These are phyloP conservation scores for Capniomyces stellatus DNA, from an alignment of 371 early-diverging fungal genomes.

Conservation along the genomic window DNA sequence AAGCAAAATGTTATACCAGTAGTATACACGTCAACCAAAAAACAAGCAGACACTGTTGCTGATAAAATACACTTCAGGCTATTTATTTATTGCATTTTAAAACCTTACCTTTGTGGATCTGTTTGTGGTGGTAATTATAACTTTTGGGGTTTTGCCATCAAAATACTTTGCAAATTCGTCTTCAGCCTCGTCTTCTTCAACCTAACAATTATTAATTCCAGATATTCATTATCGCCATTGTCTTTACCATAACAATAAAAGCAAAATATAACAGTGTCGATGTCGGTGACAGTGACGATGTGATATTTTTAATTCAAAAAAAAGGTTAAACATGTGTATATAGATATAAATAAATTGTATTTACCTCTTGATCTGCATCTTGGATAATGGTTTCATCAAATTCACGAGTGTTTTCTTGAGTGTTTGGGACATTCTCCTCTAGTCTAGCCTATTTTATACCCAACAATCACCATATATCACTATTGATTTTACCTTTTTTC, in stretches of 20 bases:
- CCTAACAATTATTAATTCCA: no score
- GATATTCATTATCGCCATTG: no score
- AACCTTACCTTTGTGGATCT: constrained; percentile 31
- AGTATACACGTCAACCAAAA: no score
- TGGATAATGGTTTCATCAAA: constrained; percentile 81
- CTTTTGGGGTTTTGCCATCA: constrained; percentile 69
- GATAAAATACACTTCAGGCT: no score
- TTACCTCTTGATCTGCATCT: constrained; percentile 41
- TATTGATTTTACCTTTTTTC: neutral
- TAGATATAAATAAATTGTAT: neutral
- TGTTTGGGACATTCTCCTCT: constrained; percentile 75
- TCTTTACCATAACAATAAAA: no score
- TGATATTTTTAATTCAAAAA: no score
- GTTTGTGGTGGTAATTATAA: constrained; percentile 84
- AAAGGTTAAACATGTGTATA: no score
- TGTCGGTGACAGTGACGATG: no score
- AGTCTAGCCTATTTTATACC: constrained; percentile 45
- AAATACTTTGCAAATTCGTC: constrained; percentile 92
- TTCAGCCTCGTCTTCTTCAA: constrained; percentile 67
- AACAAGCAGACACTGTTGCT: no score
- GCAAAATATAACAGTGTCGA: no score
- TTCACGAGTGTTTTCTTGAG: constrained; percentile 83
- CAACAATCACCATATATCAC: neutral
- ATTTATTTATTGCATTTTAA: no score
- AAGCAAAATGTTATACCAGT: no score